Evolutionary conservation across 2,329 filamentous ascomycete species (phyloP), one percentile per base, ranked within the genome.

Genomic region (Graphilbum fragrans): DNA sequence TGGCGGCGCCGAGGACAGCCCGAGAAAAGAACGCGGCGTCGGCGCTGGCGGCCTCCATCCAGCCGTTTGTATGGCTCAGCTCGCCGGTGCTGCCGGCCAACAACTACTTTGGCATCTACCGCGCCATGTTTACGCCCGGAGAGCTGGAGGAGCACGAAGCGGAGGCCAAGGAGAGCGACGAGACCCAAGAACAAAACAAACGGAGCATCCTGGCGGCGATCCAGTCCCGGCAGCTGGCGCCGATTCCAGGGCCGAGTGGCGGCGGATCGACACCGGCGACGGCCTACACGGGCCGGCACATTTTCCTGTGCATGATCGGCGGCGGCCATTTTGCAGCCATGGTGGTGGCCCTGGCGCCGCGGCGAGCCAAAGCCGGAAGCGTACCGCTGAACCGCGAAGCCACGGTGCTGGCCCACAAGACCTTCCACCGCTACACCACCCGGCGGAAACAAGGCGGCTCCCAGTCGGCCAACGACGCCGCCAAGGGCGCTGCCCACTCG

Each of bases 221-320:
- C 42, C 75, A 70, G 48, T 77, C 71, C 49, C 93, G 92, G 59
- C 90, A 95, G 55, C 64, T 94, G 2, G 66, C 74, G 4, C 79
- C 86, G 1, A 74, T 65, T 54, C 72, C 46, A 64, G 72, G 2
- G 5, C 69, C 31, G 77, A 75, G 43, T 77, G 20, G 14, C 21
- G 18, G 21, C 25, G 11, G 79, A 37, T 74, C 77, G 2, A 64
- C 67, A 16, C 67, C 72, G 3, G 63, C 68, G 2, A 61, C 72
- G 10, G 66, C 67, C 4, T 76, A 81, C 55, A 75, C 78, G 20
- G 80, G 81, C 8, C 86, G 87, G 2, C 88, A 96, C 56, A 78
- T 94, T 38, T 96, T 98, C 56, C 73, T 98, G 37, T 96, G 88
- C 61, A 98, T 98, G 92, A 94, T 98, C 39, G 92, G 92, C 20